Base-by-base conservation (phyloP, 1,139 yeast genomes). In the Pichia sp. region DNA sequence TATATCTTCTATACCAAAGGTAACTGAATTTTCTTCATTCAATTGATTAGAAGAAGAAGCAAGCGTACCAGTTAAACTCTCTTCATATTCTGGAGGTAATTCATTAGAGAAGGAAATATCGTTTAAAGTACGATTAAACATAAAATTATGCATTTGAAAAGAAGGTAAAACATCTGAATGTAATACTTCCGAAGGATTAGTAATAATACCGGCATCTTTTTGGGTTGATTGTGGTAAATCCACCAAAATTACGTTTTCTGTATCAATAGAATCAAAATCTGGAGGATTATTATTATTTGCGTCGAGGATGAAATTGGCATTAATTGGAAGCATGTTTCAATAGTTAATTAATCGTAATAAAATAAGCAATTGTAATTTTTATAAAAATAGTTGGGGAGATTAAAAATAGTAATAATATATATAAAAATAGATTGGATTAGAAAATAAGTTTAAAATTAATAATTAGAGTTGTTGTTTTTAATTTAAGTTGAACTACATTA, bases 121-220 rank as follows among this genome's bases (percentile, higher is more conserved):
- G 29, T 42, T 49, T 2, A 65, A 47, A 2, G 63, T 54, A 47
- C 83, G 60, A 48, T 74, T 75, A 50, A 79, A 68, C 49, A 79
- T 70, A 35, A 76, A 71, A 54, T 75, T 80, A 56, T 76, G 79
- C 82, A 79, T 77, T 55, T 79, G 83, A 58, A 80, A 81, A 1
- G 84, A 78, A 1, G 86, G 86, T 40, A 80, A 63, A 3, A 80
- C 72, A 57, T 80, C 84, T 6, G 39, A 36, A 26, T 36, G 18
- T 6, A 36, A 26, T 6, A 18, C 9, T 10, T 27, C 39, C 10
- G 34, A 39, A 9, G 27, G 10, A n/a, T 10, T 9, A 18, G n/a
- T 25, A 7, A 18, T 18, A 18, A 18, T 18, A 18, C 18, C 18
- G 18, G 18, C 18, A 18, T 18, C 18, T 18, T 18, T 18, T 18